phyloP scores from a whole-genome alignment of 192 early-diverging fungal genomes.

The Geranomyces variabilis region DNA sequence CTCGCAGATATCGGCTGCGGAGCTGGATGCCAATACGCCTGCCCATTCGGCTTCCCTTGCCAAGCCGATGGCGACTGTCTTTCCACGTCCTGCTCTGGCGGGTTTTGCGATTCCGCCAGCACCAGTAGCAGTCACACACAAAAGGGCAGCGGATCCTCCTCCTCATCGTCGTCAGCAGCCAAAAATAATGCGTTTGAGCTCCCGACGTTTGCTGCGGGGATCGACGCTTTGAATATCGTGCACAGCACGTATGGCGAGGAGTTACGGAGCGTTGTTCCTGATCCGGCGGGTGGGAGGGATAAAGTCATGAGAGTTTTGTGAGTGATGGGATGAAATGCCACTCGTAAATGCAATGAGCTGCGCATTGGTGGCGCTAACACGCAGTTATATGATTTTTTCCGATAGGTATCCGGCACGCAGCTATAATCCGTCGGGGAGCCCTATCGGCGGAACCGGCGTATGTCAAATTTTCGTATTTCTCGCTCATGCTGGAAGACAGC shows the following conservation, averaged over 20 bases:
- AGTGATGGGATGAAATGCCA: background rate
- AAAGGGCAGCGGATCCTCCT: slow-evolving; percentile 12
- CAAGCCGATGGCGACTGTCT: slow-evolving; percentile 26
- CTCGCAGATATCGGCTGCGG: slow-evolving; percentile 33
- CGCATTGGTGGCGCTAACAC: no score
- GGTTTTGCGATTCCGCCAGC: slow-evolving; percentile 30
- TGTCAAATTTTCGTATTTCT: background rate
- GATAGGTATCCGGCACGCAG: slow-evolving; percentile 34
- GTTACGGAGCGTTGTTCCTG: slow-evolving; percentile 28
- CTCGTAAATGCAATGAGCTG: no score
- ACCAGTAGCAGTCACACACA: background rate
- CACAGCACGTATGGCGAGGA: slow-evolving; percentile 16
- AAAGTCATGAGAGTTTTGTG: slow-evolving; percentile 34
- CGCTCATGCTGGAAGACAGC: no score
- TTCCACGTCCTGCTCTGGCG: slow-evolving; percentile 25
- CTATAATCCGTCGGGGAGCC: slow-evolving; percentile 21
- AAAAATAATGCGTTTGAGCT: slow-evolving; percentile 9
- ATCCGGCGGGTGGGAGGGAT: slow-evolving; percentile 25
- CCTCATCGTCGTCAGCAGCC: slow-evolving; percentile 3
- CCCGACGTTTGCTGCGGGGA: background rate
- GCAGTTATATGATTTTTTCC: background rate
- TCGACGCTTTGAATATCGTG: slow-evolving; percentile 21
- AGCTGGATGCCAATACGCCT: slow-evolving; percentile 30
- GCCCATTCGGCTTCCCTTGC: slow-evolving; percentile 38
- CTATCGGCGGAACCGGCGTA: slow-evolving; percentile 36